These are phyloP conservation scores for Moesziomyces parantarcticus DNA, from an alignment of 1,284 basidiomycete genomes.

Conservation along the genomic window DNA sequence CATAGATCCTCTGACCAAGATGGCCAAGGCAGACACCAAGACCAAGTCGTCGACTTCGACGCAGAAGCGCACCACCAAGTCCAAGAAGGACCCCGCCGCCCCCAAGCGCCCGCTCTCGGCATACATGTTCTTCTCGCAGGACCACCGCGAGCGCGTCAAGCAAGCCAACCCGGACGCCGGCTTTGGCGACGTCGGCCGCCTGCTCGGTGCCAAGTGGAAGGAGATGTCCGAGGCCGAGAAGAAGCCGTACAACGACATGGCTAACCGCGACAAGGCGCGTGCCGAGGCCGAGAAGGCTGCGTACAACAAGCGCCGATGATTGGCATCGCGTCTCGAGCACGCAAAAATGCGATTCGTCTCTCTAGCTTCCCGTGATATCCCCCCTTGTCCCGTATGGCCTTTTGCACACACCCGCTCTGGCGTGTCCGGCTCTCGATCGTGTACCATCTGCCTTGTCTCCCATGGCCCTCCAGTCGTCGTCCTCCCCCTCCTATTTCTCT, in stretches of 20 bases:
- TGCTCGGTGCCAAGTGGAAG: slow-evolving; percentile 90
- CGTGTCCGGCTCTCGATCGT: slow-evolving; percentile 1
- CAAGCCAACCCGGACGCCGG: slow-evolving; percentile 91
- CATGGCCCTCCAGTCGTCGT: neutral
- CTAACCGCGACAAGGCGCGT: slow-evolving; percentile 84
- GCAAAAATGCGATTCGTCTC: slow-evolving; percentile 2
- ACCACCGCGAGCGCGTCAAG: slow-evolving; percentile 94
- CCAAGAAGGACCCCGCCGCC: slow-evolving; percentile 76
- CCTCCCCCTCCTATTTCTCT: slow-evolving; percentile 2
- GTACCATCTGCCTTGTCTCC: neutral
- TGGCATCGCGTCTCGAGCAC: too few species aligned
- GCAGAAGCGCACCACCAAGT: slow-evolving; percentile 54
- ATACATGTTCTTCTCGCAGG: slow-evolving; percentile 98
- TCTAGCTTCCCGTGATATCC: slow-evolving; percentile 17
- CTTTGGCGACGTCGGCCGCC: slow-evolving; percentile 91
- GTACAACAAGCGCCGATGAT: slow-evolving; percentile 69
- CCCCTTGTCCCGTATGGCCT: neutral
- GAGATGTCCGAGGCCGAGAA: slow-evolving; percentile 83
- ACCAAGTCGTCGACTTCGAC: slow-evolving; percentile 55
- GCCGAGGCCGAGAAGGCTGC: slow-evolving; percentile 83
- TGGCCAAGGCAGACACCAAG: slow-evolving; percentile 62
- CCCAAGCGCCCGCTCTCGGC: slow-evolving; percentile 92
- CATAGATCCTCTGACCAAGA: slow-evolving; percentile 38
- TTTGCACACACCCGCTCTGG: neutral
- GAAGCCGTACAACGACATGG: slow-evolving; percentile 92